A percentile compares a stretch with the other conserved stretches of the same genome.
These are phyloP conservation scores for Eucalyptus camaldulensis DNA, from an alignment of 345 rosid genomes.

Conservation along the genomic window DNA sequence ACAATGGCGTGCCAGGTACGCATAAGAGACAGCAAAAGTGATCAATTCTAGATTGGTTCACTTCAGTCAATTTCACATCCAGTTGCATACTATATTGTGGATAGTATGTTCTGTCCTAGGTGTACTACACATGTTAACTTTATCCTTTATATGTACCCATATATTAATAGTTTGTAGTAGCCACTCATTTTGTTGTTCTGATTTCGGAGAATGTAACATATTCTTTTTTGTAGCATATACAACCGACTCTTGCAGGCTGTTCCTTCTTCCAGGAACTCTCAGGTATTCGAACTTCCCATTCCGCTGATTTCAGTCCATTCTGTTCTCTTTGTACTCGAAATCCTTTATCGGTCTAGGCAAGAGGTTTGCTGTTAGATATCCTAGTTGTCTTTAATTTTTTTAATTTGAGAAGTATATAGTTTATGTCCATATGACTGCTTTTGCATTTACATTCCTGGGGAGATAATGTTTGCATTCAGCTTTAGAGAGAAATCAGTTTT, in stretches of 20 bases:
- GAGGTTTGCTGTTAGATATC: neutral
- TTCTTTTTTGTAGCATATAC: slow-evolving; percentile 28
- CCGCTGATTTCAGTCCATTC: neutral
- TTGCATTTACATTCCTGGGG: neutral
- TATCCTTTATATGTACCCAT: neutral
- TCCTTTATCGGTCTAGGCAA: neutral
- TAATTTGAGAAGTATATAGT: neutral
- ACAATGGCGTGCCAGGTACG: slow-evolving; percentile 67
- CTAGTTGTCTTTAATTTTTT: neutral
- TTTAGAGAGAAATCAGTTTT: neutral
- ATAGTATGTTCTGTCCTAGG: neutral
- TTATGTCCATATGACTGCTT: neutral
- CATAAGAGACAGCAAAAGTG: neutral
- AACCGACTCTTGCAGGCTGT: slow-evolving; percentile 27
- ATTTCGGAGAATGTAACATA: neutral
- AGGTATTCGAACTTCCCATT: slow-evolving; percentile 4
- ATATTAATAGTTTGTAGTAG: neutral
- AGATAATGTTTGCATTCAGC: neutral
- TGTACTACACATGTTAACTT: neutral
- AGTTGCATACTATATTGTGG: neutral
- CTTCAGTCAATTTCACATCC: neutral
- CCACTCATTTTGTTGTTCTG: neutral
- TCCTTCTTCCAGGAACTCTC: slow-evolving; percentile 15
- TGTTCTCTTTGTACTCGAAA: neutral
- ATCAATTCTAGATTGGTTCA: neutral